These are phyloP conservation scores for Kodamaea suecica DNA, from an alignment of 1,139 yeast species.

Conservation along the genomic window DNA sequence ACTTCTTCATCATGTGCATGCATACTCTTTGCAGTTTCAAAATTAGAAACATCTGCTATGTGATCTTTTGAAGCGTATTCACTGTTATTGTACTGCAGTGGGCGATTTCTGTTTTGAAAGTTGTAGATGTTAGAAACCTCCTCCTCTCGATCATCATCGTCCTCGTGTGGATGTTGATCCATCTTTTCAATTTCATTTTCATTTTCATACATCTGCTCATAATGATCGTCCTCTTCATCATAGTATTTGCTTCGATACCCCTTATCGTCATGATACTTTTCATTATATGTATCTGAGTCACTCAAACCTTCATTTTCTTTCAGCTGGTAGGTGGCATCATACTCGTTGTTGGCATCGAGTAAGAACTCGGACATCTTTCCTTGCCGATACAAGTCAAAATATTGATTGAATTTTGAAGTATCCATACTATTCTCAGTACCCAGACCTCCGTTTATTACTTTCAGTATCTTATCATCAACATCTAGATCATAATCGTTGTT, in stretches of 20 bases:
- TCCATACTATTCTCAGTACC: constrained; percentile 7
- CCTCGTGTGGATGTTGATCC: too few relatives aligned
- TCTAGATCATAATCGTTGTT: not conserved
- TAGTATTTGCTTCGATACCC: not conserved
- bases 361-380: constrained; percentile 7
- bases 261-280: constrained; percentile 11
- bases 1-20: too few relatives aligned
- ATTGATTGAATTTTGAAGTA: constrained; percentile 11
- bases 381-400: constrained; percentile 12
- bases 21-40: too few relatives aligned
- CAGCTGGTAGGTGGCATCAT: constrained; percentile 1
- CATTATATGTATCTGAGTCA: constrained; percentile 13
- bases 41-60: too few relatives aligned
- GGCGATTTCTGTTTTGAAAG: too few relatives aligned
- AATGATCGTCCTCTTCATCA: constrained; percentile 6
- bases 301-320: not conserved
- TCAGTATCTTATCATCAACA: constrained; percentile 14
- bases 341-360: not conserved
- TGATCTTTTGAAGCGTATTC: too few relatives aligned
- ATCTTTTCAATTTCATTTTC: too few relatives aligned
- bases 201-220: constrained; percentile 6
- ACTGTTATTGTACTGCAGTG: too few relatives aligned
- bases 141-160: too few relatives aligned
- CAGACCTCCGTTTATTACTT: constrained; percentile 8
- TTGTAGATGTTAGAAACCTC: too few relatives aligned